phyloP scores from a whole-genome alignment of 345 rosid species.

The Euclidium syriacum region DNA sequence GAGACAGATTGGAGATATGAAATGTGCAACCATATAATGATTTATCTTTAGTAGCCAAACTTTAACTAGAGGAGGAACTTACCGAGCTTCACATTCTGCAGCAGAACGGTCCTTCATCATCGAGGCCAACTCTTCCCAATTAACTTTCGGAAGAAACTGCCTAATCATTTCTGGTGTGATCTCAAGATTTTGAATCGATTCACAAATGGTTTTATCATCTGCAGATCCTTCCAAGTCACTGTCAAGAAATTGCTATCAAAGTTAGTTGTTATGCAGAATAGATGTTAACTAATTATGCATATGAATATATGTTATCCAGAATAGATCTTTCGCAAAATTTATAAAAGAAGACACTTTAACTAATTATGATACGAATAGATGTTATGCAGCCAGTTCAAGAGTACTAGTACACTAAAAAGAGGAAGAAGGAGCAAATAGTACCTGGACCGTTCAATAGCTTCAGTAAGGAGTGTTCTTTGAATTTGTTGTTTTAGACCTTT shows the following conservation, averaged over 20 bases:
- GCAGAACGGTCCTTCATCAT: slow-evolving; percentile 54
- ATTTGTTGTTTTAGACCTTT: slow-evolving; percentile 72
- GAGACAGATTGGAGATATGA: background rate
- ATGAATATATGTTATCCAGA: too few species aligned
- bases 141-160: slow-evolving; percentile 74
- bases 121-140: slow-evolving; percentile 80
- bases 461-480: slow-evolving; percentile 59
- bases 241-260: slow-evolving; percentile 12
- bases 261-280: too few species aligned
- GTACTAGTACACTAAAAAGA: background rate
- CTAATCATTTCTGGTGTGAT: slow-evolving; percentile 64
- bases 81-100: slow-evolving; percentile 90
- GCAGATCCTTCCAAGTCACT: slow-evolving; percentile 44
- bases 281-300: too few species aligned
- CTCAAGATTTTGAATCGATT: slow-evolving; percentile 59
- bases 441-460: slow-evolving; percentile 59
- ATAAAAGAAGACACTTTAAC: background rate
- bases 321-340: slow-evolving; percentile 6
- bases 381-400: background rate
- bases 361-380: background rate
- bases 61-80: slow-evolving; percentile 24
- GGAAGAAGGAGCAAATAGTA: slow-evolving; percentile 25
- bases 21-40: background rate
- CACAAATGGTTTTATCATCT: slow-evolving; percentile 43
- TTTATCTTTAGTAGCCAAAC: background rate